Conservation (phyloP, 139 green algal genomes). For the Chara braunii region DNA sequence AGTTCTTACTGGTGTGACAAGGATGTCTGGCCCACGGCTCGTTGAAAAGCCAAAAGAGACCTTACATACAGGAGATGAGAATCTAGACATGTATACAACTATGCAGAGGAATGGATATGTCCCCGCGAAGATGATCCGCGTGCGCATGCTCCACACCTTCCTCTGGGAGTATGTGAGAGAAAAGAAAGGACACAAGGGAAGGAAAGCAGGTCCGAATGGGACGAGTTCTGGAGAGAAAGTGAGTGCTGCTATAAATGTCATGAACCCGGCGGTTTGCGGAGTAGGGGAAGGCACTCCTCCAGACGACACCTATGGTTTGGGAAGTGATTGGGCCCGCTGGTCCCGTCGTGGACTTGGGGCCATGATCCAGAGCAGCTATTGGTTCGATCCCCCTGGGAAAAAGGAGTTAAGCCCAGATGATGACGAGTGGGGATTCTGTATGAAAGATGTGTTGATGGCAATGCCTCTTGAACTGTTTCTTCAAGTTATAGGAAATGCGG, state of each 20-base stretch:
- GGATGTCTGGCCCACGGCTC: too few species aligned
- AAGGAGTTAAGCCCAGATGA: neutral
- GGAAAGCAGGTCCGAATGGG: neutral
- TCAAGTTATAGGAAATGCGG: neutral
- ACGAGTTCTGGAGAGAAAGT: neutral
- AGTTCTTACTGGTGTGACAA: too few species aligned
- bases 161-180: slow-evolving; percentile 23
- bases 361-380: neutral
- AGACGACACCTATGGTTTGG: neutral
- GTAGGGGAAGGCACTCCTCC: neutral
- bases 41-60: too few species aligned
- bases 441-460: neutral
- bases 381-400: neutral
- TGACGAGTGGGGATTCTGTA: neutral
- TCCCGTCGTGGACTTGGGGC: neutral
- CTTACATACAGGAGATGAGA: too few species aligned
- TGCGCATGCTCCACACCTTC: slow-evolving; percentile 16
- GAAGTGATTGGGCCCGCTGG: neutral
- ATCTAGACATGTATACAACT: too few species aligned
- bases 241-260: neutral
- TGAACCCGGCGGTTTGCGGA: neutral
- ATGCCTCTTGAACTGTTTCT: slow-evolving; percentile 10
- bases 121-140: slow-evolving; percentile 16
- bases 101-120: slow-evolving; percentile 19
- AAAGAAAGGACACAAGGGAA: neutral